phyloP scores from a whole-genome alignment of 208 protist genomes.

The Leishmania turanica region DNA sequence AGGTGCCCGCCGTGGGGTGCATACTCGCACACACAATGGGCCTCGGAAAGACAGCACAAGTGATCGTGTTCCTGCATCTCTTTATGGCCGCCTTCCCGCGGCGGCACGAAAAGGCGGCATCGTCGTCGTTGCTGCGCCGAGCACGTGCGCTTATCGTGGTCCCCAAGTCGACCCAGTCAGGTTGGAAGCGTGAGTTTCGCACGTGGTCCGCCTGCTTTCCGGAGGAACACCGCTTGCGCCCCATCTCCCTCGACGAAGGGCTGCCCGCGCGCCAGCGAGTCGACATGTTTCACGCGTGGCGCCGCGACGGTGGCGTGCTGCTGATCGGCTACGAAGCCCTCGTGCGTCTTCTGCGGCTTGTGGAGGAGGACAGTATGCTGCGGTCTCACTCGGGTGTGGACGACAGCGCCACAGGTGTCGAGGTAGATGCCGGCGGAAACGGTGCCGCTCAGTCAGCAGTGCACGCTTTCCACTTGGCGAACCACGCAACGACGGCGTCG shows the following conservation, averaged over 20 bases:
- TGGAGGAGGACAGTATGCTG: constrained; percentile 32
- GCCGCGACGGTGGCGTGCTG: constrained; percentile 62
- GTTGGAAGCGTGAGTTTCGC: constrained; percentile 68
- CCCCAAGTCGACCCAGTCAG: constrained; percentile 73
- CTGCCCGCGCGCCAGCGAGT: constrained; percentile 27
- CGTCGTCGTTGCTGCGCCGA: background rate
- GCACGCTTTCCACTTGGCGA: background rate
- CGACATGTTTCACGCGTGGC: constrained; percentile 48
- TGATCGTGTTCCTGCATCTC: constrained; percentile 82
- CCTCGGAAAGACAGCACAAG: constrained; percentile 88
- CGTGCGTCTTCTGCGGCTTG: constrained; percentile 50
- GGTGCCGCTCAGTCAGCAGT: background rate
- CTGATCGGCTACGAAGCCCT: constrained; percentile 82
- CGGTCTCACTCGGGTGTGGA: background rate
- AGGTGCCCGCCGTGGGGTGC: constrained; percentile 78
- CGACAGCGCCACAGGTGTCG: background rate
- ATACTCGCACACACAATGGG: constrained; percentile 91
- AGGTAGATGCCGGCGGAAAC: background rate
- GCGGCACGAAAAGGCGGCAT: background rate
- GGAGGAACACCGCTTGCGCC: constrained; percentile 37
- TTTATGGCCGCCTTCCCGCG: constrained; percentile 42
- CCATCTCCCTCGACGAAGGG: constrained; percentile 23
- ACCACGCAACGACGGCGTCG: background rate
- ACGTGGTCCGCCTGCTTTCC: constrained; percentile 71
- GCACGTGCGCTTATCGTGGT: constrained; percentile 65